Percentiles rank a stretch among this genome's conserved stretches.
Evolutionary conservation across 75 land plant genomes (phyloP).

Genomic region (Cunninghamia lanceolata): DNA sequence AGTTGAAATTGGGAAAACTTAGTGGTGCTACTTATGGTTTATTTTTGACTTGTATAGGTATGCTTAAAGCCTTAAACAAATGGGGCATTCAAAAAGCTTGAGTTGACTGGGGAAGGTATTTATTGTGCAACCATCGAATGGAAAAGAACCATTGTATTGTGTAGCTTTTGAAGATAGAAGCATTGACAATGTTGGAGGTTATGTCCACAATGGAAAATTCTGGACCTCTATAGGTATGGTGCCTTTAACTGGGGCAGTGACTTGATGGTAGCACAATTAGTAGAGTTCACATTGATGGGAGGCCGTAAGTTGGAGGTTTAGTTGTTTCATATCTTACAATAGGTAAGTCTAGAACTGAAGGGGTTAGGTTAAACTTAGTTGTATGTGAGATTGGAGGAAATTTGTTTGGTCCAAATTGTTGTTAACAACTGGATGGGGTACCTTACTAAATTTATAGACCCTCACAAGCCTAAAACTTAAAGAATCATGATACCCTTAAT

Average conservation of each 20-base stretch:
- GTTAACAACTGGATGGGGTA: neutral
- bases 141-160: neutral
- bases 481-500: neutral
- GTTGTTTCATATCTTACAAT: neutral
- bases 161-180: neutral
- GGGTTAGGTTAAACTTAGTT: neutral
- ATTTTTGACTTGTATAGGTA: neutral
- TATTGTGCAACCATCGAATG: neutral
- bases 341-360: neutral
- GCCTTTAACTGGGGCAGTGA: neutral
- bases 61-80: neutral
- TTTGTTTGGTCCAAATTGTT: neutral
- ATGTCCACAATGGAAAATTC: neutral
- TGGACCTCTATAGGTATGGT: neutral
- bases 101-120: neutral
- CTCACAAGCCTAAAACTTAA: neutral
- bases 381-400: neutral
- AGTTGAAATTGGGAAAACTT: neutral
- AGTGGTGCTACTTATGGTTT: neutral
- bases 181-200: neutral
- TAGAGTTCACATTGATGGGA: neutral
- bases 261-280: neutral
- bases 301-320: neutral
- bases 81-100: neutral
- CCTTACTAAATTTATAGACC: neutral